Evolutionary conservation across 2,329 filamentous ascomycete species (phyloP).

Genomic region (Pyrenochaeta sp.): DNA sequence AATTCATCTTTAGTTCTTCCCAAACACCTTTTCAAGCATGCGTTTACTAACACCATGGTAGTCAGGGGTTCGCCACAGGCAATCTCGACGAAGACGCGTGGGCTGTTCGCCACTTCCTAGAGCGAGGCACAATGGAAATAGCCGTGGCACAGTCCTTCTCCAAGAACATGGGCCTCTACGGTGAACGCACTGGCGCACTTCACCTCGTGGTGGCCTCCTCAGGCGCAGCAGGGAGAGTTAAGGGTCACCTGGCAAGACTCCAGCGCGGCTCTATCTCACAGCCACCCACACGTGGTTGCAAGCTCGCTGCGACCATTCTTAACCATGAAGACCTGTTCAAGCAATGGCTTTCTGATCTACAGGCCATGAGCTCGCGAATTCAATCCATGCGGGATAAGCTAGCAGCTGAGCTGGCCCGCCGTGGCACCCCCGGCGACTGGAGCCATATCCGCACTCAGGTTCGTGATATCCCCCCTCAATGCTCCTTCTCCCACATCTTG

Average conservation of each 20-base stretch:
- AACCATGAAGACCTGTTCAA: neutral
- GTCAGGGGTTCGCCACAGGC: neutral
- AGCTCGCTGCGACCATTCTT: neutral
- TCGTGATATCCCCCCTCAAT: too few species aligned
- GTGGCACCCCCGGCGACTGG: neutral
- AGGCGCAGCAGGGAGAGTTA: neutral
- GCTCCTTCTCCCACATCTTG: too few species aligned
- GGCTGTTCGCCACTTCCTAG: neutral
- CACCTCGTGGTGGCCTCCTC: neutral
- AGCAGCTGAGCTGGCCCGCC: neutral
- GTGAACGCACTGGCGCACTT: neutral
- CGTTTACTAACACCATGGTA: neutral
- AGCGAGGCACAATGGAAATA: neutral
- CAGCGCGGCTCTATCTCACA: neutral
- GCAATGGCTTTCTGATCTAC: neutral
- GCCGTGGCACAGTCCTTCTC: neutral
- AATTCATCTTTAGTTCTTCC: neutral
- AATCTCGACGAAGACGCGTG: conserved; percentile 1
- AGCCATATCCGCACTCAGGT: neutral
- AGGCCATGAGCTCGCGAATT: neutral
- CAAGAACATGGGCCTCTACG: neutral
- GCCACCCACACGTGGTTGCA: neutral
- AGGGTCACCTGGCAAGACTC: neutral
- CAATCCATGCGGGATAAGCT: neutral
- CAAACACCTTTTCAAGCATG: neutral